These are phyloP conservation scores for Cryphonectria radicalis DNA, from an alignment of 2,329 filamentous ascomycete genomes.

Conservation along the genomic window DNA sequence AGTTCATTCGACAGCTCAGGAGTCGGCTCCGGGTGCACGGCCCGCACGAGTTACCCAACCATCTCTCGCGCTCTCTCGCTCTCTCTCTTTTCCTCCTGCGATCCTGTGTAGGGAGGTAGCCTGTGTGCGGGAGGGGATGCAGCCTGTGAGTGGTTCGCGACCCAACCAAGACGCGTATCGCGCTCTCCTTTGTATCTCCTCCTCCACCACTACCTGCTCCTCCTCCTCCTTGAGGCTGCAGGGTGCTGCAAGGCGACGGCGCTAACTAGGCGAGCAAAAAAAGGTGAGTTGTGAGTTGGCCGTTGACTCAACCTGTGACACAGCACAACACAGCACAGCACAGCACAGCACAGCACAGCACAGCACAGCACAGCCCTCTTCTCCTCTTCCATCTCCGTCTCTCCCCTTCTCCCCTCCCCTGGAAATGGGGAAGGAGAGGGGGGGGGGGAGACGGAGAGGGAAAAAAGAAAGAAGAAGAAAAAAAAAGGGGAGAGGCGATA, in stretches of 20 bases:
- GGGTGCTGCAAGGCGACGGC: not conserved
- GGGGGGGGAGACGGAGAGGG: no score
- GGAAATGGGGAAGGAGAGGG: not conserved
- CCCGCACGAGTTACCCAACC: not conserved
- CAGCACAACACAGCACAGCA: not conserved
- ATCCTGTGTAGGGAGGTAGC: not conserved
- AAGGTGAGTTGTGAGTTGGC: not conserved
- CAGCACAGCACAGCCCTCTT: not conserved
- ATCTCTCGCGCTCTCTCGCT: no score
- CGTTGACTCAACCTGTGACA: not conserved
- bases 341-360: not conserved
- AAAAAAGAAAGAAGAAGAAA: no score
- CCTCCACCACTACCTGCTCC: no score
- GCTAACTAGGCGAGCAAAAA: not conserved
- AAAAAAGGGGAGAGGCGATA: no score
- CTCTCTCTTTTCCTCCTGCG: not conserved
- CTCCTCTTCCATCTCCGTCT: not conserved
- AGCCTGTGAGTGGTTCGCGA: not conserved
- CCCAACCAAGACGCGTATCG: not conserved
- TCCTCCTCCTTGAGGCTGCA: not conserved
- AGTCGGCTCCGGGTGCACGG: not conserved
- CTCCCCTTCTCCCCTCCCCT: not conserved
- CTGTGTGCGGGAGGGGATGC: not conserved
- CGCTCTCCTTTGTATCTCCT: not conserved
- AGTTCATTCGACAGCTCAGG: not conserved